A percentile compares a stretch with the other conserved stretches of the same genome.
These are phyloP conservation scores for Pulicaria dysenterica DNA, from an alignment of 129 eudicot genomes.

Conservation along the genomic window DNA sequence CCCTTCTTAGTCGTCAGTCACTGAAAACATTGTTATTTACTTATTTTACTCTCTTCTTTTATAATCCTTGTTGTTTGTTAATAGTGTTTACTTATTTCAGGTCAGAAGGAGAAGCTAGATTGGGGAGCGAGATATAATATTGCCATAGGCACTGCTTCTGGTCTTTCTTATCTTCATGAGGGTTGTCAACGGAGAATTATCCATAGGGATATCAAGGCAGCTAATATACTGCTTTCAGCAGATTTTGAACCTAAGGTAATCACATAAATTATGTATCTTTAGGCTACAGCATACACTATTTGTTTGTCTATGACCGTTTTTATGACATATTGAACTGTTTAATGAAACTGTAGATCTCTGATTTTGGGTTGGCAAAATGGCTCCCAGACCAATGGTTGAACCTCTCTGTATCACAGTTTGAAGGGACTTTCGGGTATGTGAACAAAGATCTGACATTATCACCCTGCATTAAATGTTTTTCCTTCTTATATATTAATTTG, in stretches of 20 bases:
- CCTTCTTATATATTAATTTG: background rate
- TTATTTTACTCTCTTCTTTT: background rate
- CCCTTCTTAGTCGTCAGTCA: conserved; percentile 63
- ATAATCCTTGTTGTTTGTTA: background rate
- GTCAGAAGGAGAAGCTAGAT: conserved; percentile 54
- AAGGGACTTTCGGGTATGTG: conserved; percentile 95
- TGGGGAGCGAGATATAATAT: conserved; percentile 70
- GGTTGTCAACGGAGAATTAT: conserved; percentile 89
- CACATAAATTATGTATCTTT: background rate
- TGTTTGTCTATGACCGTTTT: background rate
- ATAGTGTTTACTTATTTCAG: conserved; percentile 36
- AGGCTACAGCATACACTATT: background rate
- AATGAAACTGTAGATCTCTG: conserved; percentile 72
- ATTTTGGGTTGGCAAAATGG: conserved; percentile 98
- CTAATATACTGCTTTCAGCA: conserved; percentile 79
- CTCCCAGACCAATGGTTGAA: conserved; percentile 95
- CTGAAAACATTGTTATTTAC: background rate
- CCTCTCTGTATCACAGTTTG: conserved; percentile 74
- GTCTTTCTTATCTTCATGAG: conserved; percentile 88
- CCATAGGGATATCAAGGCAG: conserved; percentile 87
- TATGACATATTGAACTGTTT: conserved; percentile 52
- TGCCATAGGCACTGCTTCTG: conserved; percentile 74
- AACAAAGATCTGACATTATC: background rate
- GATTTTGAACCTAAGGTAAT: conserved; percentile 80
- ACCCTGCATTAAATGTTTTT: background rate